These are phyloP conservation scores for Fraxinus albicans DNA, from an alignment of 305 asterid species.

Conservation along the genomic window DNA sequence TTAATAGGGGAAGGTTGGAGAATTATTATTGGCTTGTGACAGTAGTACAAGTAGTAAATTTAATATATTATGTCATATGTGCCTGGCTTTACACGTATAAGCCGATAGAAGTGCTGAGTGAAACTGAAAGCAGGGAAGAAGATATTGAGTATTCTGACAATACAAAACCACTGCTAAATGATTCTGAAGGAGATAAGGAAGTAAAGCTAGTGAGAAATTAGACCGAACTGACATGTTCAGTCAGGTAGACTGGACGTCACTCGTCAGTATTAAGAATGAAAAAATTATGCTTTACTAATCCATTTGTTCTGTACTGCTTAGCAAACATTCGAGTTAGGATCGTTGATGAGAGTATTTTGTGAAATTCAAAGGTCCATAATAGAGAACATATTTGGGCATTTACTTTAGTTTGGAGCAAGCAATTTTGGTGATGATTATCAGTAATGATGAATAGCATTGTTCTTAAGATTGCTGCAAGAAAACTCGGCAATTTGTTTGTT, in stretches of 20 bases:
- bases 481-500: not conserved
- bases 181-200: constrained; percentile 12
- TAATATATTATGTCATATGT: constrained; percentile 51
- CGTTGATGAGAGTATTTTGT: not conserved
- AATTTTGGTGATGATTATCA: not conserved
- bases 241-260: not conserved
- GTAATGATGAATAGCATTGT: not conserved
- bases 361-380: not conserved
- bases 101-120: constrained; percentile 38
- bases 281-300: not conserved
- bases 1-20: constrained; percentile 68
- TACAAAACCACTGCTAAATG: constrained; percentile 19
- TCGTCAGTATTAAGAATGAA: not conserved
- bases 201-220: constrained; percentile 26
- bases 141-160: constrained; percentile 27
- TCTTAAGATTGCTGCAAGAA: not conserved
- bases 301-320: not conserved
- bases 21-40: constrained; percentile 64
- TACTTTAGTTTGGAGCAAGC: not conserved
- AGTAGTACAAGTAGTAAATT: constrained; percentile 53
- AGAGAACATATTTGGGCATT: not conserved
- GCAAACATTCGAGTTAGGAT: not conserved
- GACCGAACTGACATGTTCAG: not conserved
- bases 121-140: constrained; percentile 19
- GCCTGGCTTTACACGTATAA: constrained; percentile 57